These are phyloP conservation scores for Jamesozyma jinghongensis DNA, from an alignment of 805 yeast species.

Conservation along the genomic window DNA sequence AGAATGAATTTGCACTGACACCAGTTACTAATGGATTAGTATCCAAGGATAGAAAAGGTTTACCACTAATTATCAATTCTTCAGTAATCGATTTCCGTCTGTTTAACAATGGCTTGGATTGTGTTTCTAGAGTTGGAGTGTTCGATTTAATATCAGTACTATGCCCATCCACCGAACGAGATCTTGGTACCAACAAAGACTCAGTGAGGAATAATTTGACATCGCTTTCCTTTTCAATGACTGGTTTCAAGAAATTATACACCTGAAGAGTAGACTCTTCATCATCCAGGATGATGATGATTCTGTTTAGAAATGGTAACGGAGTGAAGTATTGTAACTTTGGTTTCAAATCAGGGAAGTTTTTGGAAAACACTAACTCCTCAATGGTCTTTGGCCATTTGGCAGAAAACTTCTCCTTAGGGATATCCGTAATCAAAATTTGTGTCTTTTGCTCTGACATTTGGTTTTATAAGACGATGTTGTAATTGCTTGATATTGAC, in stretches of 20 bases:
- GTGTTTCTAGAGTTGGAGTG: background rate
- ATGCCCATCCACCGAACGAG: slow-evolving; percentile 4
- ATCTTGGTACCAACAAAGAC: slow-evolving; percentile 25
- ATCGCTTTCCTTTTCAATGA: slow-evolving; percentile 6
- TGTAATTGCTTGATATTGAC: too few relatives aligned
- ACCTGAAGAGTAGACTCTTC: slow-evolving; percentile 21
- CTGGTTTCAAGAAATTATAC: slow-evolving; percentile 12
- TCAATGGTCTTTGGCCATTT: slow-evolving; percentile 24
- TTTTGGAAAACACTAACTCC: slow-evolving; percentile 14
- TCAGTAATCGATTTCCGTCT: background rate
- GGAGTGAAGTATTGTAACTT: slow-evolving; percentile 32
- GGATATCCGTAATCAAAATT: slow-evolving; percentile 27
- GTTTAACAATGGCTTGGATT: background rate
- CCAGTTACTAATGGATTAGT: slow-evolving; percentile 23
- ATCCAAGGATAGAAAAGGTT: slow-evolving; percentile 23
- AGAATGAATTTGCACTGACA: slow-evolving; percentile 10
- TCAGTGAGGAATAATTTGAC: slow-evolving; percentile 28
- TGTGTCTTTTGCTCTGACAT: slow-evolving; percentile 15
- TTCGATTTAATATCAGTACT: background rate
- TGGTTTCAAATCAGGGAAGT: slow-evolving; percentile 18
- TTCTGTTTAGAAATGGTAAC: slow-evolving; percentile 35
- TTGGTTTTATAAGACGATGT: too few relatives aligned
- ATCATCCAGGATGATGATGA: slow-evolving; percentile 31
- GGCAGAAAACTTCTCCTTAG: slow-evolving; percentile 15
- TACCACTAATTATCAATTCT: slow-evolving; percentile 2